Percentiles rank a stretch among this genome's conserved stretches.
Conservation (phyloP, 164 flowering plant species). For the Chimonanthus salicifolius region DNA sequence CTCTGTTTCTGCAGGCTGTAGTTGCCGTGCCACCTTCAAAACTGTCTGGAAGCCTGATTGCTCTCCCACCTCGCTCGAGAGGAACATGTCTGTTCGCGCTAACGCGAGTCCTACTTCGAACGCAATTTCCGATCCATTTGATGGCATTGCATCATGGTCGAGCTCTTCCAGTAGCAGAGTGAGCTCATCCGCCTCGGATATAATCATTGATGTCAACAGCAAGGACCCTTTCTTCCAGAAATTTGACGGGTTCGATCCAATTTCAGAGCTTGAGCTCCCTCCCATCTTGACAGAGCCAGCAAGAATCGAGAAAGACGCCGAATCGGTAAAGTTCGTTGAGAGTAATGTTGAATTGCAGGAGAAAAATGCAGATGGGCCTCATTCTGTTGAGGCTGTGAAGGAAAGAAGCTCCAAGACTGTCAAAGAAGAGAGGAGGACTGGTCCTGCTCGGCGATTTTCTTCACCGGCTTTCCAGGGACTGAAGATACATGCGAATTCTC, state of each 20-base stretch:
- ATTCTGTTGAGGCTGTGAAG: conserved; percentile 22
- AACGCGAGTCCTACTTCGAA: neutral
- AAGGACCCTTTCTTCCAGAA: conserved; percentile 10
- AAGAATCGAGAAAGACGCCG: conserved; percentile 15
- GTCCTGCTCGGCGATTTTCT: conserved; percentile 16
- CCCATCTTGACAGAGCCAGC: conserved; percentile 46
- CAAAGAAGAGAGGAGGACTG: conserved; percentile 19
- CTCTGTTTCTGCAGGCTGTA: conserved; percentile 26
- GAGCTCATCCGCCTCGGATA: conserved; percentile 38
- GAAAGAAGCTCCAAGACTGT: conserved; percentile 17
- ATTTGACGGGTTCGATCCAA: conserved; percentile 20
- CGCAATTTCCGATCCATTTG: neutral
- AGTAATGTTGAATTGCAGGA: conserved; percentile 16
- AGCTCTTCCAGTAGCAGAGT: conserved; percentile 29
- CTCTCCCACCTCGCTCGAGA: neutral
- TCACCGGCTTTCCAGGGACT: conserved; percentile 27
- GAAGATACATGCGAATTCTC: conserved; percentile 46
- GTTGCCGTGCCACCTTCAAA: conserved; percentile 19
- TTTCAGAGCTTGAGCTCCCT: conserved; percentile 41
- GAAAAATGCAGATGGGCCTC: conserved; percentile 7
- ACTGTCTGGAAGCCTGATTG: conserved; percentile 19
- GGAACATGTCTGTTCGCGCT: neutral
- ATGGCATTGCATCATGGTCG: conserved; percentile 14
- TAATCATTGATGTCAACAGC: conserved; percentile 38
- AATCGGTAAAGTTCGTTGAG: conserved; percentile 4